These are phyloP conservation scores for Spongospora subterranea DNA, from an alignment of 208 protist genomes.

Conservation along the genomic window DNA sequence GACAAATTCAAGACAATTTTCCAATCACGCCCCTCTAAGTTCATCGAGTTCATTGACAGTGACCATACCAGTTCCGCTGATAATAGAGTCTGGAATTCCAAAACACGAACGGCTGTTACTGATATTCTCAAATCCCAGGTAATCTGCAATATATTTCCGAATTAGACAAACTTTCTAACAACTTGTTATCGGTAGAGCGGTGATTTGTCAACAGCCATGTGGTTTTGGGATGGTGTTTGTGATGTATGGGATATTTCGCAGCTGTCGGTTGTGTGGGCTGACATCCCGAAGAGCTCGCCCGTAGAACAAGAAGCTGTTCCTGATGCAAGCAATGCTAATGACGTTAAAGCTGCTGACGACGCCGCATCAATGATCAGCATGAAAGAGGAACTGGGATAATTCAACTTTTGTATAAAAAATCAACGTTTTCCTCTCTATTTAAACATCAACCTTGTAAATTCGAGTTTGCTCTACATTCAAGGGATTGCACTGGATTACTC, in stretches of 20 bases:
- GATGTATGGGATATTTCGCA: not conserved
- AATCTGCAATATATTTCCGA: not conserved
- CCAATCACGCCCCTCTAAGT: slow-evolving; percentile 48
- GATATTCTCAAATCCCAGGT: not conserved
- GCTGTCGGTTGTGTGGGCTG: not conserved
- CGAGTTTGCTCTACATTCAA: not conserved
- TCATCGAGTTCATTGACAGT: slow-evolving; percentile 33
- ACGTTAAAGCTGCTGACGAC: not conserved
- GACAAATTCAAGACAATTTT: slow-evolving; percentile 44
- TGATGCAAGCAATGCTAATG: not conserved
- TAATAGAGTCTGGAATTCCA: not conserved
- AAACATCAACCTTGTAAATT: too few relatives aligned
- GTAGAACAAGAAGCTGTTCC: not conserved
- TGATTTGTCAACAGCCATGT: slow-evolving; percentile 34
- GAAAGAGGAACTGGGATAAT: not conserved
- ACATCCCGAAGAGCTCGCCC: slow-evolving; percentile 5
- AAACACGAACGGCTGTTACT: not conserved
- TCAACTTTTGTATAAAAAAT: too few relatives aligned
- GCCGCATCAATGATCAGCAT: not conserved
- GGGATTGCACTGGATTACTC: too few relatives aligned
- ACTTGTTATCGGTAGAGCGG: not conserved
- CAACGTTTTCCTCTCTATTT: too few relatives aligned
- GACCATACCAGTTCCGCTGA: slow-evolving; percentile 15
- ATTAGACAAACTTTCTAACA: not conserved
- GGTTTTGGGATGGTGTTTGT: slow-evolving; percentile 36